phyloP scores from a whole-genome alignment of 83 land plant species.

The Diphasiastrum complanatum region DNA sequence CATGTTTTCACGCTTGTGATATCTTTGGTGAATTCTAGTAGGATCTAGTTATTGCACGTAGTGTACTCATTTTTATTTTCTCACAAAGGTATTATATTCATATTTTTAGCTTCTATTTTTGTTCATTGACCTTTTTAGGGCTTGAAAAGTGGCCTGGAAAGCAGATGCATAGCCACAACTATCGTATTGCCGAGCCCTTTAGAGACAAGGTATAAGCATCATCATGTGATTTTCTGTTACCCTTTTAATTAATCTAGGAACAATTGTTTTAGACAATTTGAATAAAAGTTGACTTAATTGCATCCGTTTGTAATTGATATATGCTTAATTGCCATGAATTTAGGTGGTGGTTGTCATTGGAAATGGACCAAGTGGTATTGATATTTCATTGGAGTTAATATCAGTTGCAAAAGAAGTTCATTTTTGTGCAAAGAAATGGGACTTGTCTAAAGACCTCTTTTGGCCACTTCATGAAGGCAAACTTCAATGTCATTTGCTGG shows the following conservation, averaged over 20 bases:
- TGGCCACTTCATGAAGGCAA: constrained; percentile 18
- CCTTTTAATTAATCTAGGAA: background rate
- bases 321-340: constrained; percentile 2
- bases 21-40: too few species aligned
- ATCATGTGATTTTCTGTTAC: background rate
- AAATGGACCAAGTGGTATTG: constrained; percentile 61
- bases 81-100: too few species aligned
- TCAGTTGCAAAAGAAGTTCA: constrained; percentile 77
- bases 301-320: too few species aligned
- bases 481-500: background rate
- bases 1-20: too few species aligned
- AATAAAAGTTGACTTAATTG: too few species aligned
- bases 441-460: constrained; percentile 16
- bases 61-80: too few species aligned
- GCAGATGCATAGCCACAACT: constrained; percentile 84
- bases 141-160: constrained; percentile 76
- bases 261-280: too few species aligned
- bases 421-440: constrained; percentile 47
- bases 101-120: too few species aligned
- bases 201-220: constrained; percentile 39
- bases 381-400: constrained; percentile 66
- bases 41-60: too few species aligned
- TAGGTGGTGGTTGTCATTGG: constrained; percentile 80
- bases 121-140: constrained; percentile 34
- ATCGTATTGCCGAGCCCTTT: constrained; percentile 70